Evolutionary conservation across 139 green algal genomes (phyloP).

Genomic region (Chlorella sp.): DNA sequence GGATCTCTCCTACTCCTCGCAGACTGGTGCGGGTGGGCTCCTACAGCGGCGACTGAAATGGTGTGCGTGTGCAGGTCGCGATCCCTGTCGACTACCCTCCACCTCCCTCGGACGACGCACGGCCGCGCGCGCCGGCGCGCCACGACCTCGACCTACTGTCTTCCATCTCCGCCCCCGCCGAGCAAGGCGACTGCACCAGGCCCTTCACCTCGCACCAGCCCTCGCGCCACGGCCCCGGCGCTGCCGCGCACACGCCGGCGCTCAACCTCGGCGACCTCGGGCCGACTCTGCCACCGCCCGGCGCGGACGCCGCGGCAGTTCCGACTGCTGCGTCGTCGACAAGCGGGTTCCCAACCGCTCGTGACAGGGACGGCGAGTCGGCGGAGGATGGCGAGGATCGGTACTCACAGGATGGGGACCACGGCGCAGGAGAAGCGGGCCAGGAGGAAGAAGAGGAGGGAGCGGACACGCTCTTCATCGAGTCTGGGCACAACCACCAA

Average conservation of each 20-base stretch:
- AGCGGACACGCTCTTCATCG: no score
- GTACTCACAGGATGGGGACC: neutral
- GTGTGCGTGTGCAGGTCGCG: neutral
- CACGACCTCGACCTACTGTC: neutral
- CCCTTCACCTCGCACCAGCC: neutral
- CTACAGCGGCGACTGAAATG: neutral
- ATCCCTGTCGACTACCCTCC: neutral
- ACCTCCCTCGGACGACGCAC: neutral
- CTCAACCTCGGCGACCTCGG: neutral
- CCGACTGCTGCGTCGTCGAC: neutral
- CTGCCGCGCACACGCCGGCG: neutral
- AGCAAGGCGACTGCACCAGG: no score
- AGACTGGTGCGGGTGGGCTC: neutral
- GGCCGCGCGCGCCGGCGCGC: no score
- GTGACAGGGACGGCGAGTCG: no score
- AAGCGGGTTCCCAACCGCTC: neutral
- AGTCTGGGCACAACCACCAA: no score
- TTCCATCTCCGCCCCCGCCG: neutral
- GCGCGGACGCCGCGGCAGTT: neutral
- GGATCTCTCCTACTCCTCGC: no score
- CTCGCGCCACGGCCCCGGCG: neutral
- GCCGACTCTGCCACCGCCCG: neutral
- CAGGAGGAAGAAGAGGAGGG: neutral
- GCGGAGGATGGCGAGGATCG: neutral
- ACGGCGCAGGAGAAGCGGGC: neutral